phyloP scores from a whole-genome alignment of 1,139 yeast genomes.

The Waltiozyma sp. region DNA sequence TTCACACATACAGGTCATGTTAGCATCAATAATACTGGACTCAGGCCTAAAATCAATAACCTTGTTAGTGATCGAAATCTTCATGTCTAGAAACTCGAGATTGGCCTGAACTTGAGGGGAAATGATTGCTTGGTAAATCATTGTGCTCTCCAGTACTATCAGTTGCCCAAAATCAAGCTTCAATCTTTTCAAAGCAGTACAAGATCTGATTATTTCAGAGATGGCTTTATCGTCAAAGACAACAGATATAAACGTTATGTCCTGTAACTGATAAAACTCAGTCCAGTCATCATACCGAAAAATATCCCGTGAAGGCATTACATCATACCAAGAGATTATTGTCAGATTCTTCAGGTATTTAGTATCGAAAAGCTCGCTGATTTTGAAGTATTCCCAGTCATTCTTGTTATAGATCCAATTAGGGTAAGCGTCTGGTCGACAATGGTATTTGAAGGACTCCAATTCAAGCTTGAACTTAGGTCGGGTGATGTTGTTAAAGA shows the following conservation, averaged over 20 bases:
- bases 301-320: slow-evolving; percentile 19
- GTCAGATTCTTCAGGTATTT: slow-evolving; percentile 25
- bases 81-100: slow-evolving; percentile 27
- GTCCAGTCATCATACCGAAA: slow-evolving; percentile 25
- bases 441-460: slow-evolving; percentile 26
- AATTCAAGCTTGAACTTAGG: slow-evolving; percentile 21
- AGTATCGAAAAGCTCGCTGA: slow-evolving; percentile 26
- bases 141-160: slow-evolving; percentile 17
- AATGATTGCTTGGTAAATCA: slow-evolving; percentile 23
- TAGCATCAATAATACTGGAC: slow-evolving; percentile 19
- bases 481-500: slow-evolving; percentile 21
- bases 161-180: slow-evolving; percentile 25
- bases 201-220: slow-evolving; percentile 19
- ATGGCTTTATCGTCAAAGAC: slow-evolving; percentile 21
- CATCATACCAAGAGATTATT: slow-evolving; percentile 30
- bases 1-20: slow-evolving; percentile 23
- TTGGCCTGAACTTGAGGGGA: slow-evolving; percentile 15
- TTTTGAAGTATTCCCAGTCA: slow-evolving; percentile 12
- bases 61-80: slow-evolving; percentile 14
- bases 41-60: slow-evolving; percentile 24
- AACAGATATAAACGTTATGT: slow-evolving; percentile 29
- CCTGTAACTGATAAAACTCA: slow-evolving; percentile 25
- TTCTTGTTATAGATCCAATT: slow-evolving; percentile 15
- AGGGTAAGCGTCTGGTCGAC: slow-evolving; percentile 27
- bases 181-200: slow-evolving; percentile 23